Conservation (phyloP, 345 rosid genomes). For the Lepidium sativum region DNA sequence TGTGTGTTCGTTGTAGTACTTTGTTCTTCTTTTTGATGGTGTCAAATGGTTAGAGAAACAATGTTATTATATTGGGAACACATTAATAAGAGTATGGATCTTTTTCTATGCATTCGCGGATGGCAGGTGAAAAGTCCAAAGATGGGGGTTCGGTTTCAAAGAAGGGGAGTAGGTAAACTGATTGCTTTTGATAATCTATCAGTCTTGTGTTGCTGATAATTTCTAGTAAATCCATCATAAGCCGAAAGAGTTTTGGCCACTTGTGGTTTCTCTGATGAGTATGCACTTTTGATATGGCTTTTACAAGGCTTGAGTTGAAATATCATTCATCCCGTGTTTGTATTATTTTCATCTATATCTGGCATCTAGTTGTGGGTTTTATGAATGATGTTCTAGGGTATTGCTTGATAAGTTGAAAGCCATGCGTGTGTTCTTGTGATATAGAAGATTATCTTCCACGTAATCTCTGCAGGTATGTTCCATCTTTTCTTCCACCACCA, state of each 20-base stretch:
- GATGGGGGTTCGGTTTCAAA: conserved; percentile 97
- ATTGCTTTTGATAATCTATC: conserved; percentile 58
- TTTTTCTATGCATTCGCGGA: conserved; percentile 94
- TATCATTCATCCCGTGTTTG: not conserved
- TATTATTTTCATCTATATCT: not conserved
- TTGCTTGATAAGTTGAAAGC: not conserved
- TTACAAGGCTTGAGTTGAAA: not conserved
- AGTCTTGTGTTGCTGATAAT: conserved; percentile 33
- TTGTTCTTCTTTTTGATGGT: conserved; percentile 31
- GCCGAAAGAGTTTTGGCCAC: conserved; percentile 22
- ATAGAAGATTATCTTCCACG: conserved; percentile 37
- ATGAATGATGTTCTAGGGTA: not conserved
- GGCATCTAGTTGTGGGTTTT: not conserved
- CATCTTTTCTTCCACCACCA: conserved; percentile 98
- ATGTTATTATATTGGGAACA: conserved; percentile 45
- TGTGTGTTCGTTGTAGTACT: conserved; percentile 2
- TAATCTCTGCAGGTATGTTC: conserved; percentile 85
- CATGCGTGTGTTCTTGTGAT: conserved; percentile 1
- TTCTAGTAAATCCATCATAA: conserved; percentile 35
- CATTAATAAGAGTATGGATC: conserved; percentile 89
- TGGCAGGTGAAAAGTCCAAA: conserved; percentile 99
- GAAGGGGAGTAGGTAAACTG: conserved; percentile 99
- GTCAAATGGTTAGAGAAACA: conserved; percentile 50
- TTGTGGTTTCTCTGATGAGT: conserved; percentile 17
- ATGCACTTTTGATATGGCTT: conserved; percentile 12